Evolutionary conservation across 371 early-diverging fungal species (phyloP), one percentile per base, ranked within the genome.

Genomic region (Vavraia culicis): DNA sequence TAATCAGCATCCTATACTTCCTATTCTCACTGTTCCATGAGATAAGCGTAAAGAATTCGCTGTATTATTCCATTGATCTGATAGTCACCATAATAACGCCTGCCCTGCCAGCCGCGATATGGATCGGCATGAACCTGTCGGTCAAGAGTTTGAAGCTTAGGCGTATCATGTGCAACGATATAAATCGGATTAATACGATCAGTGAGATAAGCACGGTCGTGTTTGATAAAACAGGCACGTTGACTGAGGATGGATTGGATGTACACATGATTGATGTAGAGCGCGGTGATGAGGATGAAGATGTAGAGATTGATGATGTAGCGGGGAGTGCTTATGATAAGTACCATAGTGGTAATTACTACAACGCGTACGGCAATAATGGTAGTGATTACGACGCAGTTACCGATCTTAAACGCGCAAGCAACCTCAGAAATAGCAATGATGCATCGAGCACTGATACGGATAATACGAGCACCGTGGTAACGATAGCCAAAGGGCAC

Each of bases 171-270:
- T 91, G 93, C 64, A 90, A 82, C 46, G 78, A 81, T 36, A 85
- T 88, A 0, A 78, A 85, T 1, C 72, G 86, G 11, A 87, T 95
- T 38, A 89, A 88, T 62, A 77, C 88, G 49, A 79, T 88, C 32
- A 95, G 96, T 33, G 84, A 84, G 56, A 69, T 93, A 39, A 81
- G 90, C 57, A 77, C 85, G 31, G 83, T 87, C 74, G 81, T 86
- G 55, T 96, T 96, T 74, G 99, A 99, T 72, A 99, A 99, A 68
- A 96, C 96, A 3, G 96, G 96, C 1, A 99, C 96, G 3, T 65
- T 99, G 40, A 95, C 96, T 0, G 85, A 89, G 61, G 90, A 91
- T 58, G 91, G 89, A 0, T 69, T 99, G 38, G 94, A 90, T 61
- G 81, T 95, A 7, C 74, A 86, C 38, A 89, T 89, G 10, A 77